Base-by-base conservation (phyloP, 225 moss, liverwort and hornwort species). In the Antitrichia curtipendula region DNA sequence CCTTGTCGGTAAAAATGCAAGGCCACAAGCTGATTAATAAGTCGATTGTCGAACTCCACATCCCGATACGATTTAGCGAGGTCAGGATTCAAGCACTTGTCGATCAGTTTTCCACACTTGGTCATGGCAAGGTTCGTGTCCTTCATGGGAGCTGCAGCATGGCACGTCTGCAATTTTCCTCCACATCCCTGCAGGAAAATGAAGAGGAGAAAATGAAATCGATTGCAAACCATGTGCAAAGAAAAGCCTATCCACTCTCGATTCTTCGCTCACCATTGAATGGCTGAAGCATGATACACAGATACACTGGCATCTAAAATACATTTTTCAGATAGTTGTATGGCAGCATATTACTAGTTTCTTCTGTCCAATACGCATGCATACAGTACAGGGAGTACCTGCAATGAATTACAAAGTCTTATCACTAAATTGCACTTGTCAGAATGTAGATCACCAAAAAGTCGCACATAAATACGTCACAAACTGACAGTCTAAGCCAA, bases 1-100 rank as follows among this genome's bases (percentile, higher is more conserved):
- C 96, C 98, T 85, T 98, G 96, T 32, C 96, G 89, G 89, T 98
- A 98, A 82, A 96, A 98, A 82, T 98, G 98, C 82, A 96, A 93
- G 49, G 96, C 96, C 85, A 96, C 94, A 56, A 98, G 95, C 89
- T 96, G 94, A 72, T 98, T 98, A 32, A 98, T 88, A 68, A 95
- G 93, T 61, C 90, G 93, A 40, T 89, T 89, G 84, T 98, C 95
- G 22, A 96, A 98, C 40, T 96, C 94, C 29, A 96, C 95, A 72
- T 98, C 95, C 50, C 98, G 89, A 86, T 96, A 98, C 1, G 95
- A 93, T 84, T 92, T 96, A 32, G 95, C 90, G 47, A 98, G 92
- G 82, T 98, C 95, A 57, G 94, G 88, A 85, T 89, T 90, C 87
- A 98, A 98, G 74, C 91, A 88, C 90, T 96, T 98, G 88, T 96